phyloP scores from a whole-genome alignment of 192 early-diverging fungal genomes.

The Spizellomyces punctatus region DNA sequence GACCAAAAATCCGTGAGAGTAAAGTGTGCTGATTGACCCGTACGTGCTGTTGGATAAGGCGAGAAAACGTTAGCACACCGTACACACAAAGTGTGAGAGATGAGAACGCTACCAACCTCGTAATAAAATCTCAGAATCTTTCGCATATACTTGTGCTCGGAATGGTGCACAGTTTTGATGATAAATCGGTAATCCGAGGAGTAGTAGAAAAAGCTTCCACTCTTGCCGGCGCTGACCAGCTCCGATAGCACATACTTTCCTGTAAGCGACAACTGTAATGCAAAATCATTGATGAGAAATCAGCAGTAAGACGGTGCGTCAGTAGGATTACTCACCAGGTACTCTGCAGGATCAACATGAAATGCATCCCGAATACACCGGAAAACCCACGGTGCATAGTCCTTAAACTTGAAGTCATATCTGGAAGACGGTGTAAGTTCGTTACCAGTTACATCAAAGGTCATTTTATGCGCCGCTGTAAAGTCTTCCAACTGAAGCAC shows the following conservation, averaged over 20 bases:
- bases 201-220: conserved; percentile 97
- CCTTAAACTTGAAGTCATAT: conserved; percentile 99
- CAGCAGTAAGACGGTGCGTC: neutral
- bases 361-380: conserved; percentile 85
- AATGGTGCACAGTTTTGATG: conserved; percentile 77
- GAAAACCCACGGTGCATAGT: conserved; percentile 98
- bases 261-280: conserved; percentile 77
- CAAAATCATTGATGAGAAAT: conserved; percentile 11
- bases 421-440: conserved; percentile 92
- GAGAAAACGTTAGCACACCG: neutral
- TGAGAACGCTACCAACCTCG: neutral
- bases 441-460: conserved; percentile 95
- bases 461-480: conserved; percentile 85
- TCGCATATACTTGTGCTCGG: conserved; percentile 1
- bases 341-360: conserved; percentile 89
- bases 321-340: conserved; percentile 65
- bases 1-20: conserved; percentile 90
- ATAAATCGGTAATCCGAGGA: conserved; percentile 98
- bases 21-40: conserved; percentile 88
- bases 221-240: conserved; percentile 92
- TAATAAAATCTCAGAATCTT: conserved; percentile 1
- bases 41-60: conserved; percentile 60
- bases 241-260: conserved; percentile 97
- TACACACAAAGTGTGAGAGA: too few relatives aligned
- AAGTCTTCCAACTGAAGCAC: conserved; percentile 78